A percentile compares a stretch with the other conserved stretches of the same genome.
These are phyloP conservation scores for Stentor coeruleus DNA, from an alignment of 73 alveolate species.

Conservation along the genomic window DNA sequence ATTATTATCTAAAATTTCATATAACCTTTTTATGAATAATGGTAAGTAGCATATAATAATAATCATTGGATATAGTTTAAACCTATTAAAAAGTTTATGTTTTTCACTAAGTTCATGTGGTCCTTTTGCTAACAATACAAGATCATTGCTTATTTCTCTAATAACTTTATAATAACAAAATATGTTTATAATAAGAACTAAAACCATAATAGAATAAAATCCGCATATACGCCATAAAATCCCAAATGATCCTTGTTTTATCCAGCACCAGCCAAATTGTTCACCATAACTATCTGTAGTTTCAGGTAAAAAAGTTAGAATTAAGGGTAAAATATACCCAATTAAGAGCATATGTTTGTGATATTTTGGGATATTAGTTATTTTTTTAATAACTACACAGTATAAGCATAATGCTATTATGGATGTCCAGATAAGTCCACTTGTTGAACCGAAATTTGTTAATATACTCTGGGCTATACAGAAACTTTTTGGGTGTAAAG, in stretches of 20 bases:
- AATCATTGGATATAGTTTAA: neutral
- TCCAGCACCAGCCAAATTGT: conserved; percentile 1
- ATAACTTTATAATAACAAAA: neutral
- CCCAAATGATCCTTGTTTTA: neutral
- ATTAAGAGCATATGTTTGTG: too few species aligned
- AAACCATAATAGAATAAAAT: neutral
- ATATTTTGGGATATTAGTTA: too few species aligned
- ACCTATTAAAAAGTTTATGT: neutral
- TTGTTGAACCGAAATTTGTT: neutral
- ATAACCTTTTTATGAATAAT: neutral
- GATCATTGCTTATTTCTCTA: neutral
- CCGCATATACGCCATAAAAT: neutral
- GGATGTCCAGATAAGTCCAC: neutral
- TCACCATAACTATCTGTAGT: neutral
- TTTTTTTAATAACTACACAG: neutral
- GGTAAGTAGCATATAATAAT: neutral
- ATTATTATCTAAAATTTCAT: neutral
- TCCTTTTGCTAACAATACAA: neutral
- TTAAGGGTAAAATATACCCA: too few species aligned
- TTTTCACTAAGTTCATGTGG: neutral
- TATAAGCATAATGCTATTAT: neutral
- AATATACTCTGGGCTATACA: neutral
- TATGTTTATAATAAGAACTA: neutral
- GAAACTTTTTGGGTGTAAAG: neutral
- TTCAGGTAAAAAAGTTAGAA: neutral